These are phyloP conservation scores for Mycena galericulata DNA, from an alignment of 768 basidiomycete species.

Conservation along the genomic window DNA sequence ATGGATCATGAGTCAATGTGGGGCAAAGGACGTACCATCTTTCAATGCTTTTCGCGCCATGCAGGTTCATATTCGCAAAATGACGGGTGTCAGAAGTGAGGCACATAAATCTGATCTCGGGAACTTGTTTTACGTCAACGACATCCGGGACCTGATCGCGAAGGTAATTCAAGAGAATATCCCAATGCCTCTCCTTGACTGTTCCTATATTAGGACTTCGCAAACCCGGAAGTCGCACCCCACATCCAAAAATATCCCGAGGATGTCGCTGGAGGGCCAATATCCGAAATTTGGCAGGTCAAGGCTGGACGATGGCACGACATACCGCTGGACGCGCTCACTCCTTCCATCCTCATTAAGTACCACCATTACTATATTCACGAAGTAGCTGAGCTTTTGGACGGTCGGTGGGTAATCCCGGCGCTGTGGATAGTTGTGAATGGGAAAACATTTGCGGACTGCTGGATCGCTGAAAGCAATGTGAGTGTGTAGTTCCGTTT, in stretches of 20 bases:
- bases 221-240: slow-evolving; percentile 41
- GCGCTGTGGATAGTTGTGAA: slow-evolving; percentile 9
- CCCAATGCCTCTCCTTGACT: no score
- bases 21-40: slow-evolving; percentile 44
- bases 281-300: slow-evolving; percentile 49
- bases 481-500: neutral
- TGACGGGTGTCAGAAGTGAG: slow-evolving; percentile 23
- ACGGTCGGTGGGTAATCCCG: slow-evolving; percentile 4
- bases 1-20: slow-evolving; percentile 44
- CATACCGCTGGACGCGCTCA: slow-evolving; percentile 30
- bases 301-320: slow-evolving; percentile 39
- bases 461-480: neutral
- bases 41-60: slow-evolving; percentile 38
- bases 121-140: slow-evolving; percentile 20
- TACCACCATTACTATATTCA: slow-evolving; percentile 38
- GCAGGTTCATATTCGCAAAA: slow-evolving; percentile 34
- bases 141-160: slow-evolving; percentile 20
- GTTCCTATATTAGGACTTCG: slow-evolving; percentile 42
- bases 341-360: slow-evolving; percentile 41
- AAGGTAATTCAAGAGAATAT: neutral
- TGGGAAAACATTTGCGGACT: neutral
- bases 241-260: slow-evolving; percentile 47
- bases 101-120: slow-evolving; percentile 20
- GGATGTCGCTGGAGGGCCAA: slow-evolving; percentile 36
- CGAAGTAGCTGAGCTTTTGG: neutral